Conservation (phyloP, 2,329 filamentous ascomycete genomes). For the Hypoxylon sp. region DNA sequence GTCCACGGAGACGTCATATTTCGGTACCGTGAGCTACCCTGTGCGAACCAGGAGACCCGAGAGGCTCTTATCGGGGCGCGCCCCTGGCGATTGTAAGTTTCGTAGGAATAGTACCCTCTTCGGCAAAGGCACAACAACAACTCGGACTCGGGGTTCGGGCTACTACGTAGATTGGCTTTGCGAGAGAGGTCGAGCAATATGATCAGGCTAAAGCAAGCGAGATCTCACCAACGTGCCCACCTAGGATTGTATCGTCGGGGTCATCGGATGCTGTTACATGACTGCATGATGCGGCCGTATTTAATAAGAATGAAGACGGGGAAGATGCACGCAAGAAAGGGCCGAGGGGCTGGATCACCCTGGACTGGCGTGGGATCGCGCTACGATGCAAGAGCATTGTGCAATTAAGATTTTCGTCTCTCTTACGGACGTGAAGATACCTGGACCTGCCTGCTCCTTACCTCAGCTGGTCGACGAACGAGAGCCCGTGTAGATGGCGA, state of each 20-base stretch:
- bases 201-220: constrained; percentile 28
- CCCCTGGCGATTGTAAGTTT: constrained; percentile 15
- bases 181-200: constrained; percentile 20
- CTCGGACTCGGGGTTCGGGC: constrained; percentile 8
- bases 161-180: constrained; percentile 13
- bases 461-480: constrained; percentile 29
- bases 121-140: constrained; percentile 14
- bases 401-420: constrained; percentile 27
- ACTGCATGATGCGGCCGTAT: constrained; percentile 38
- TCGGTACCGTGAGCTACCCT: constrained; percentile 20
- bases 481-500: constrained; percentile 37
- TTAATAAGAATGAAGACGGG: constrained; percentile 32
- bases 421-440: constrained; percentile 6
- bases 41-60: constrained; percentile 10
- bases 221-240: constrained; percentile 25
- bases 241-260: constrained; percentile 23
- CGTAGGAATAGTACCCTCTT: background rate
- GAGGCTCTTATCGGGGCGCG: constrained; percentile 16
- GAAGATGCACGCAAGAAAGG: constrained; percentile 25
- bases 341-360: constrained; percentile 24
- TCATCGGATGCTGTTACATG: constrained; percentile 6
- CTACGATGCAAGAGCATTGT: constrained; percentile 37
- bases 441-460: constrained; percentile 2
- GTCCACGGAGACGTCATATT: constrained; percentile 52
- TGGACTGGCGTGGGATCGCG: constrained; percentile 22